Conservation (phyloP, 371 early-diverging fungal species). For the Lichtheimia ornata region DNA sequence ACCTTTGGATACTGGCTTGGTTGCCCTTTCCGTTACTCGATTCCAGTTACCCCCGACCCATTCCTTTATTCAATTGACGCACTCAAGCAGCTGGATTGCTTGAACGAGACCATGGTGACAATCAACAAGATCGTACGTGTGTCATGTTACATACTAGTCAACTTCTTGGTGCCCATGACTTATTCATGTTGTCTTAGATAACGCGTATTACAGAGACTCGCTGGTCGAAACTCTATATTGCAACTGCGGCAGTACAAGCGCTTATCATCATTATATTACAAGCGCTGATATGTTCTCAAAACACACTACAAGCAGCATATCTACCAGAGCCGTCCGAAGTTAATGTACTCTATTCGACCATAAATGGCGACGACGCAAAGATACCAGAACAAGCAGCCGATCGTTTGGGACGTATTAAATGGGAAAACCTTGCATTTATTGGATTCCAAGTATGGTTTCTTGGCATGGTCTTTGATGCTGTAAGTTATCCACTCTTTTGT, state of each 20-base stretch:
- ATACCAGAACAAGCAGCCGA: slow-evolving; percentile 27
- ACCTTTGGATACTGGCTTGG: neutral
- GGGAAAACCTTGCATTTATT: slow-evolving; percentile 43
- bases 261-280: slow-evolving; percentile 31
- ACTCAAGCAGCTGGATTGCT: slow-evolving; percentile 35
- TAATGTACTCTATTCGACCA: slow-evolving; percentile 5
- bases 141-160: too few species aligned
- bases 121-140: slow-evolving; percentile 30
- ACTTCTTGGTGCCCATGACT: neutral
- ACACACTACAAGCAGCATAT: slow-evolving; percentile 20
- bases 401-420: slow-evolving; percentile 34
- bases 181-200: slow-evolving; percentile 17
- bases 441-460: slow-evolving; percentile 43
- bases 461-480: slow-evolving; percentile 47
- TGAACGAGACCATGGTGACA: slow-evolving; percentile 26
- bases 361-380: slow-evolving; percentile 7
- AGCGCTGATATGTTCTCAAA: slow-evolving; percentile 27
- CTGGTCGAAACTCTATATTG: slow-evolving; percentile 40
- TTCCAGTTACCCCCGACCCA: neutral
- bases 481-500: slow-evolving; percentile 12
- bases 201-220: slow-evolving; percentile 35
- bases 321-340: slow-evolving; percentile 16
- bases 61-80: neutral
- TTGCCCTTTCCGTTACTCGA: too few species aligned
- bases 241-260: slow-evolving; percentile 27